Percentiles rank a stretch among this genome's conserved stretches.
Conservation (phyloP, 805 yeast genomes). For the Scheffersomyces lignosus region DNA sequence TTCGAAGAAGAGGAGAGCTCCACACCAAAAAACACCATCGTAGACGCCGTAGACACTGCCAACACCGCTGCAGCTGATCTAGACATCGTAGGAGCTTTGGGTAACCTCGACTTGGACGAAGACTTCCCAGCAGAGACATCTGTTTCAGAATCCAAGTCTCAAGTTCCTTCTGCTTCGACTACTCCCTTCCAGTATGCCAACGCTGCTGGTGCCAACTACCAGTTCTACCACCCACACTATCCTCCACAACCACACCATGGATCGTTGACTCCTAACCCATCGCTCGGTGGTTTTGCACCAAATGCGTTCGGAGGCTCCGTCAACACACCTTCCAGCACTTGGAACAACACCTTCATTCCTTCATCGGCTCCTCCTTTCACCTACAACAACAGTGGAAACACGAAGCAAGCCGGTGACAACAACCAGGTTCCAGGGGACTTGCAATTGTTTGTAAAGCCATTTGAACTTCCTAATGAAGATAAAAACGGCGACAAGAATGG, state of each 20-base stretch:
- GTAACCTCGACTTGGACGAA: slow-evolving; percentile 46
- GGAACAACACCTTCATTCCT: slow-evolving; percentile 34
- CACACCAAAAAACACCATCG: slow-evolving; percentile 1
- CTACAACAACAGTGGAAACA: slow-evolving; percentile 10
- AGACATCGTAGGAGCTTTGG: slow-evolving; percentile 51
- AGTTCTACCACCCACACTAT: slow-evolving; percentile 10
- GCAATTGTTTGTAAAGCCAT: slow-evolving; percentile 24
- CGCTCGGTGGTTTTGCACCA: slow-evolving; percentile 17
- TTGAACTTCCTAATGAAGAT: slow-evolving; percentile 20
- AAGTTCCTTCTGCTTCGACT: slow-evolving; percentile 2
- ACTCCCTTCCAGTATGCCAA: slow-evolving; percentile 1
- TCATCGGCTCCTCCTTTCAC: slow-evolving; percentile 39
- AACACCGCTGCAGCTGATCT: slow-evolving; percentile 19
- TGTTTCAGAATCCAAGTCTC: slow-evolving; percentile 3
- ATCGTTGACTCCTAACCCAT: slow-evolving; percentile 31
- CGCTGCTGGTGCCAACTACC: slow-evolving; percentile 6
- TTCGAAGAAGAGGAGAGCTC: slow-evolving; percentile 7
- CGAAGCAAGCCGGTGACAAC: too few relatives aligned
- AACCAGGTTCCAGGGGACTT: slow-evolving; percentile 11
- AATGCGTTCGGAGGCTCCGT: slow-evolving; percentile 18
- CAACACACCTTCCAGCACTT: slow-evolving; percentile 38
- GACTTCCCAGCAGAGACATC: slow-evolving; percentile 15
- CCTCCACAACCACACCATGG: slow-evolving; percentile 24
- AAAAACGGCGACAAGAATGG: slow-evolving; percentile 1
- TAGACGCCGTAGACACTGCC: slow-evolving; percentile 2